Evolutionary conservation across 306 rosid genomes (phyloP).

Genomic region (Urtica urens): DNA sequence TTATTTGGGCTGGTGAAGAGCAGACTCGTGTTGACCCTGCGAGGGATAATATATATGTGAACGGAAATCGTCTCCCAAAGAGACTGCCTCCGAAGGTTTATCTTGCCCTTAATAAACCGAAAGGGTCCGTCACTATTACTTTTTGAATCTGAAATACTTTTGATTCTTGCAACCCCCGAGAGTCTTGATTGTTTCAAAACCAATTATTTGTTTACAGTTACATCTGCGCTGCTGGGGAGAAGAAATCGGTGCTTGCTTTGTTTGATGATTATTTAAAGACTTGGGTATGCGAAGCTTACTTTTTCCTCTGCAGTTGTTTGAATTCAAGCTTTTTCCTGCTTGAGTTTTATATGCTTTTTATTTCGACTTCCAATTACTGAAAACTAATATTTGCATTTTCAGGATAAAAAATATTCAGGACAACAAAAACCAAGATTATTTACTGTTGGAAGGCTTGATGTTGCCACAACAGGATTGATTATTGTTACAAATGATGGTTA

Average conservation of each 20-base stretch:
- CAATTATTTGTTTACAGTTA: conserved; percentile 37
- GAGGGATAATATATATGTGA: conserved; percentile 75
- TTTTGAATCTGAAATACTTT: conserved; percentile 3
- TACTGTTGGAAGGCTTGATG: conserved; percentile 96
- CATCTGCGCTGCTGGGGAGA: conserved; percentile 78
- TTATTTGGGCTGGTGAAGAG: conserved; percentile 7
- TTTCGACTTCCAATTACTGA: neutral
- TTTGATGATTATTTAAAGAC: conserved; percentile 58
- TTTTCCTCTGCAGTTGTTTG: too few relatives aligned
- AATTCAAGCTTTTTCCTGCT: neutral
- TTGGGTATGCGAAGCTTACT: conserved; percentile 51
- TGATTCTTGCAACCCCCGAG: neutral
- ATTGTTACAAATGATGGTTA: conserved; percentile 89
- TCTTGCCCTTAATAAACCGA: conserved; percentile 90
- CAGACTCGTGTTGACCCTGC: conserved; percentile 83
- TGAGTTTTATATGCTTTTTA: neutral
- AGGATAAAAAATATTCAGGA: conserved; percentile 62
- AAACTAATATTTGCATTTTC: conserved; percentile 12
- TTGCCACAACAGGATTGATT: conserved; percentile 89
- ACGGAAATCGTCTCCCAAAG: conserved; percentile 88
- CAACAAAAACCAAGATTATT: conserved; percentile 62
- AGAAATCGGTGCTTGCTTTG: conserved; percentile 54
- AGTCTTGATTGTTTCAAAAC: neutral
- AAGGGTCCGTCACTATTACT: conserved; percentile 51
- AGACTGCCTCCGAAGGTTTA: conserved; percentile 79